phyloP scores from a whole-genome alignment of 1,139 yeast species.

The Lizanozyma gosingica region DNA sequence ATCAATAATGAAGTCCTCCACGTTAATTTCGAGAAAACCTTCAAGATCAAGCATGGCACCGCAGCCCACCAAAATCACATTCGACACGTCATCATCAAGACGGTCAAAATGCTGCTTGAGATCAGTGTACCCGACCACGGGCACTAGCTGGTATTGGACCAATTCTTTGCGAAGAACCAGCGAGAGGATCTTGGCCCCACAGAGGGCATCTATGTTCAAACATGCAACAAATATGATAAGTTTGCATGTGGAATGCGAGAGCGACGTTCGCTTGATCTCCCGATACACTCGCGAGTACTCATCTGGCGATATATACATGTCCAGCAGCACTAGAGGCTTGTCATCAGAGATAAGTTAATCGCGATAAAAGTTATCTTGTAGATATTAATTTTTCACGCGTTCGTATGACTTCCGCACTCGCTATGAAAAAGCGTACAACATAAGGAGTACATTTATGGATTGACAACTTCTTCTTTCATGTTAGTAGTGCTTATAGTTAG shows the following conservation, averaged over 20 bases:
- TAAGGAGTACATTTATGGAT: too few species aligned
- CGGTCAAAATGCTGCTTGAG: constrained; percentile 52
- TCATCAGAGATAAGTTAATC: too few species aligned
- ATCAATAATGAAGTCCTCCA: constrained; percentile 29
- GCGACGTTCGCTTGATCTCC: constrained; percentile 50
- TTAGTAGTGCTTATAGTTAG: too few species aligned
- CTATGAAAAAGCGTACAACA: too few species aligned
- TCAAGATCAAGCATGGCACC: constrained; percentile 93
- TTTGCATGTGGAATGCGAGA: constrained; percentile 86
- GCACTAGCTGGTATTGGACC: constrained; percentile 81
- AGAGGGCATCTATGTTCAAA: constrained; percentile 83
- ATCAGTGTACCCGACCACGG: constrained; percentile 90
- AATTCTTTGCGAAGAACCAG: constrained; percentile 67
- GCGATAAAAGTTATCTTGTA: too few species aligned
- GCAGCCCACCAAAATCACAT: constrained; percentile 79
- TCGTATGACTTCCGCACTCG: too few species aligned
- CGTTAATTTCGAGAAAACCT: constrained; percentile 61
- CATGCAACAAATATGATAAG: constrained; percentile 86
- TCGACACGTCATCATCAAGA: constrained; percentile 69
- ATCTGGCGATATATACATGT: constrained; percentile 58
- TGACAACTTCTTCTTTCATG: too few species aligned
- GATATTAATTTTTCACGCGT: too few species aligned
- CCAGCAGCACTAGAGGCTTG: not conserved
- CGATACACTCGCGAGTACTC: constrained; percentile 53
- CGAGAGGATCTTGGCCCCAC: constrained; percentile 76